Evolutionary conservation across 495 filamentous ascomycete genomes (phyloP).

Genomic region (Hyaloscypha variabilis): DNA sequence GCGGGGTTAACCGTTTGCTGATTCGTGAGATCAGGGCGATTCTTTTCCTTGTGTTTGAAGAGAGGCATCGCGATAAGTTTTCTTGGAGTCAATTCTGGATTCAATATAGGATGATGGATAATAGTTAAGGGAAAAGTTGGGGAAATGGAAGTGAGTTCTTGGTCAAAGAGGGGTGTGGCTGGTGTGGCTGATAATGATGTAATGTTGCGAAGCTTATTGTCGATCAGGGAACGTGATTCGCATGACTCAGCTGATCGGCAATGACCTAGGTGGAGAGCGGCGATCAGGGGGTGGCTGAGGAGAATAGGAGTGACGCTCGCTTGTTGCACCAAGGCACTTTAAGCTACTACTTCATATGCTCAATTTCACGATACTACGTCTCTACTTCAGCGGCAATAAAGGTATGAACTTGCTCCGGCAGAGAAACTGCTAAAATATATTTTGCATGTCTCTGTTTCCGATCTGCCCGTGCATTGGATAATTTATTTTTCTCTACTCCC

Average conservation of each 20-base stretch:
- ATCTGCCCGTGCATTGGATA: too few relatives aligned
- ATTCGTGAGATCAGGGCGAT: background rate
- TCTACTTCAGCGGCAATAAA: too few relatives aligned
- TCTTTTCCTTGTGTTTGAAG: slow-evolving; percentile 3
- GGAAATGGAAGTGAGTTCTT: background rate
- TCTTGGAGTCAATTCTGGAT: background rate
- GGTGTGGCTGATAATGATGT: background rate
- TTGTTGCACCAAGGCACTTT: too few relatives aligned
- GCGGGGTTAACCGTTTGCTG: background rate
- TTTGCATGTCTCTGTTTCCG: too few relatives aligned
- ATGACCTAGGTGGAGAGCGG: background rate
- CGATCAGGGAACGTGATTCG: background rate
- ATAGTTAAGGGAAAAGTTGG: background rate
- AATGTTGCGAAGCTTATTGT: background rate
- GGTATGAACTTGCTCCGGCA: too few relatives aligned
- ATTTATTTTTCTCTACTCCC: too few relatives aligned
- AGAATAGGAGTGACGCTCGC: background rate
- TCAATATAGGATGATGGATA: background rate
- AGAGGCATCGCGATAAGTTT: slow-evolving; percentile 4
- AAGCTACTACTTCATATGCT: too few relatives aligned
- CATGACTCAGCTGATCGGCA: background rate
- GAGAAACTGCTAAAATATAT: too few relatives aligned
- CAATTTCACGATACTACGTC: too few relatives aligned
- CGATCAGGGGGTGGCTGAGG: background rate
- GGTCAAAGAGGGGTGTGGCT: background rate